Evolutionary conservation across 768 basidiomycete species (phyloP).

Genomic region (Suillus subluteus): DNA sequence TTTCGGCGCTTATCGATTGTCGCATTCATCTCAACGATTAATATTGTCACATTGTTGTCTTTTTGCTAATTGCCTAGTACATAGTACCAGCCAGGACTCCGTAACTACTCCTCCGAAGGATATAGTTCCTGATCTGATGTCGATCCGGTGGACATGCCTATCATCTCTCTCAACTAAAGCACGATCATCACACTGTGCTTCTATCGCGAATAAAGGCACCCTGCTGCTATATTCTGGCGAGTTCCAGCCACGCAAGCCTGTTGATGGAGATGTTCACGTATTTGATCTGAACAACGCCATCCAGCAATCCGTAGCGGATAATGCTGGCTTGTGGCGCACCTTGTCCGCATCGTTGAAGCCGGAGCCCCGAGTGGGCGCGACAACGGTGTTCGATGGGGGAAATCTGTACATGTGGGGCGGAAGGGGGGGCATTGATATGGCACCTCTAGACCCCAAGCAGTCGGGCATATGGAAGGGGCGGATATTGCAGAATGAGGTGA

Average conservation of each 20-base stretch:
- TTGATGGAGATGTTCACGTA: conserved; percentile 37
- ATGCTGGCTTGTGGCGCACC: conserved; percentile 20
- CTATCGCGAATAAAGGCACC: conserved; percentile 29
- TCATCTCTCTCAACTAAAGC: conserved; percentile 23
- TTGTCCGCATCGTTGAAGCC: conserved; percentile 27
- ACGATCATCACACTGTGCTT: conserved; percentile 48
- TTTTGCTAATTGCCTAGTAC: not conserved
- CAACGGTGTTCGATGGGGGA: conserved; percentile 23
- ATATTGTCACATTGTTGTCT: not conserved
- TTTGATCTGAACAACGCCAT: conserved; percentile 23
- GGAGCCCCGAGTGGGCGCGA: conserved; percentile 28
- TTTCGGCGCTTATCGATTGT: not conserved
- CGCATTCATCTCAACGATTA: not conserved
- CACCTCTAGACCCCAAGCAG: conserved; percentile 34
- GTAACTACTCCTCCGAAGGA: not conserved
- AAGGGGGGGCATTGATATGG: conserved; percentile 44
- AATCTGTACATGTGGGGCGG: conserved; percentile 49
- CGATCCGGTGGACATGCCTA: conserved; percentile 35
- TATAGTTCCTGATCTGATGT: conserved; percentile 14
- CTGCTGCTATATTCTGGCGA: conserved; percentile 49
- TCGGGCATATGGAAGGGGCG: conserved; percentile 35
- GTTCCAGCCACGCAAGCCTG: conserved; percentile 43
- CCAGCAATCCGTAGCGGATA: conserved; percentile 7
- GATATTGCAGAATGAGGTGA: conserved; percentile 10
- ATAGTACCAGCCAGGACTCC: not conserved